phyloP scores from a whole-genome alignment of 768 basidiomycete species.

The Hortiboletus campestris region DNA sequence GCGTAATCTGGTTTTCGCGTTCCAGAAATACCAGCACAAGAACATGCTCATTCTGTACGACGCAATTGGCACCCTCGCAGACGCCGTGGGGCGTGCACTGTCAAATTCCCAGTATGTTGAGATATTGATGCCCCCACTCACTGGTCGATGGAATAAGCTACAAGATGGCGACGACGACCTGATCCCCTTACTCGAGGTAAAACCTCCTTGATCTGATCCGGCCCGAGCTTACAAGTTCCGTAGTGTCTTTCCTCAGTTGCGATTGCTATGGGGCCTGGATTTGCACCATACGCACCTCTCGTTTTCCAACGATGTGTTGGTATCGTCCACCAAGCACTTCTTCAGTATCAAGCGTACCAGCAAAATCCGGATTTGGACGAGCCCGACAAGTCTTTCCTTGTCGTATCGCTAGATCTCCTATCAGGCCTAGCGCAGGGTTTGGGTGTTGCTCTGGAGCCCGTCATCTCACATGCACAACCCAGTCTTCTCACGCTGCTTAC shows the following conservation, averaged over 20 bases:
- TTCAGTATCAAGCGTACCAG: conserved; percentile 85
- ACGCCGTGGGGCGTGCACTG: conserved; percentile 88
- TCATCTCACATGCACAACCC: conserved; percentile 70
- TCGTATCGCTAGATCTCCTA: conserved; percentile 95
- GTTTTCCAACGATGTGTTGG: conserved; percentile 90
- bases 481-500: conserved; percentile 79
- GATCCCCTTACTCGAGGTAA: conserved; percentile 92
- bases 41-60: conserved; percentile 98
- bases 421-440: conserved; percentile 96
- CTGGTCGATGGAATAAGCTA: conserved; percentile 85
- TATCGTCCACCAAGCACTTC: conserved; percentile 78
- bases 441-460: conserved; percentile 68
- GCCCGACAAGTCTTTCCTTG: conserved; percentile 95
- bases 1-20: conserved; percentile 92
- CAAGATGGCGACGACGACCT: conserved; percentile 90
- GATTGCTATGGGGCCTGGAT: conserved; percentile 89
- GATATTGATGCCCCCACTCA: conserved; percentile 94
- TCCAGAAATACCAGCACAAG: conserved; percentile 98
- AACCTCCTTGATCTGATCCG: conserved; percentile 16
- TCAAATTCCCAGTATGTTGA: conserved; percentile 87
- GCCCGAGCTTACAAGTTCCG: neutral
- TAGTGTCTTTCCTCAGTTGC: conserved; percentile 98
- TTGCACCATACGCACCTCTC: conserved; percentile 83
- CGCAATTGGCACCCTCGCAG: conserved; percentile 97
- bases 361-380: conserved; percentile 90